Percentiles rank a stretch among this genome's conserved stretches.
These are phyloP conservation scores for Tetraselmis striata DNA, from an alignment of 139 green algal genomes.

Conservation along the genomic window DNA sequence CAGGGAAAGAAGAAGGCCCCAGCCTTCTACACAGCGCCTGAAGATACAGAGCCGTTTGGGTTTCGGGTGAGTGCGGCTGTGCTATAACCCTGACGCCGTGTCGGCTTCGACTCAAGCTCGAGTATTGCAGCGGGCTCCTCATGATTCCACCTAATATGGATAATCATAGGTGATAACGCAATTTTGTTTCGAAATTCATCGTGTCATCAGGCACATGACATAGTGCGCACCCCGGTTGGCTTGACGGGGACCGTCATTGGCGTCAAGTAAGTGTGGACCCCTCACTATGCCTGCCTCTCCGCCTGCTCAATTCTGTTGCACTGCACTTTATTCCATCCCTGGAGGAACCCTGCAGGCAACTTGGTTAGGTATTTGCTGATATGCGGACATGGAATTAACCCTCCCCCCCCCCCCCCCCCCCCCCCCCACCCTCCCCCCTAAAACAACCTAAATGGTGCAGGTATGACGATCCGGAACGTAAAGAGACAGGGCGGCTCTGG, in stretches of 20 bases:
- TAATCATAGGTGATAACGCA: too few relatives aligned
- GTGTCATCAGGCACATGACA: background rate
- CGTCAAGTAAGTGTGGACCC: background rate
- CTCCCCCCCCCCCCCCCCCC: too few relatives aligned
- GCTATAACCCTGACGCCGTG: too few relatives aligned
- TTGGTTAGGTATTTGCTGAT: too few relatives aligned
- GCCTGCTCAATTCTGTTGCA: too few relatives aligned
- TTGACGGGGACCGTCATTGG: background rate
- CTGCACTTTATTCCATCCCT: too few relatives aligned
- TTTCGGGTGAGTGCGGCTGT: background rate
- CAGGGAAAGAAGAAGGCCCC: background rate
- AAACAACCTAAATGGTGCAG: background rate
- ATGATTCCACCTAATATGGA: too few relatives aligned
- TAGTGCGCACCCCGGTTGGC: background rate
- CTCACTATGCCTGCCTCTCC: background rate
- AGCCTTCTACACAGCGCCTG: background rate
- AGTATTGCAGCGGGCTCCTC: too few relatives aligned
- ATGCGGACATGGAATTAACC: background rate
- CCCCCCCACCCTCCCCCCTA: too few relatives aligned
- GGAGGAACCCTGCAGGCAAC: too few relatives aligned
- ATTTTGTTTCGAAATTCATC: too few relatives aligned
- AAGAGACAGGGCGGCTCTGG: background rate
- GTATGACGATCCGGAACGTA: background rate
- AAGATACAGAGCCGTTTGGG: background rate
- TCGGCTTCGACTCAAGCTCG: too few relatives aligned